Conservation (phyloP, 73 alveolate genomes). For the Paramecium bursaria region DNA sequence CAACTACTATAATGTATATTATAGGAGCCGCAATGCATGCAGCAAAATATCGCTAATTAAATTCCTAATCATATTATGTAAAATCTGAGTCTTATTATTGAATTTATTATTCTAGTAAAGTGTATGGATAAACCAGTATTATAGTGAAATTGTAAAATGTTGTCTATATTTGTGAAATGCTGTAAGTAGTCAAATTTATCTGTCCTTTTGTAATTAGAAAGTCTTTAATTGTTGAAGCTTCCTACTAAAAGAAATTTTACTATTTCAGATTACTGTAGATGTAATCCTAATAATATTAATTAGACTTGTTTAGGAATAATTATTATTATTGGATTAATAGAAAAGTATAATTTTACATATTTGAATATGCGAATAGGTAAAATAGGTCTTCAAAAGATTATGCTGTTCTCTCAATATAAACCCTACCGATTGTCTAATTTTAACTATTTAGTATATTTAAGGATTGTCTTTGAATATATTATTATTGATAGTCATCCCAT, state of each 20-base stretch:
- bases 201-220: no score
- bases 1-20: neutral
- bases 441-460: neutral
- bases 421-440: slow-evolving; percentile 16
- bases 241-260: no score
- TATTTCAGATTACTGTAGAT: no score
- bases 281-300: no score
- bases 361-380: neutral
- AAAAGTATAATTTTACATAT: slow-evolving; percentile 5
- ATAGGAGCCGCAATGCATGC: slow-evolving; percentile 45
- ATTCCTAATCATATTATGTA: slow-evolving; percentile 23
- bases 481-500: slow-evolving; percentile 11
- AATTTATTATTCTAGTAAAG: slow-evolving; percentile 27
- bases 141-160: no score
- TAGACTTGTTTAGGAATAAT: no score
- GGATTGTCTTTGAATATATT: slow-evolving; percentile 2
- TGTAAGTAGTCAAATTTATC: no score
- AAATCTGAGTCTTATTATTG: neutral
- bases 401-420: slow-evolving; percentile 18
- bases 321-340: slow-evolving; percentile 8
- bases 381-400: neutral
- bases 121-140: slow-evolving; percentile 45
- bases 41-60: slow-evolving; percentile 39
- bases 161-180: no score
- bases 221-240: no score